Evolutionary conservation across 768 basidiomycete genomes (phyloP).

Genomic region (Termitomyces sp.): DNA sequence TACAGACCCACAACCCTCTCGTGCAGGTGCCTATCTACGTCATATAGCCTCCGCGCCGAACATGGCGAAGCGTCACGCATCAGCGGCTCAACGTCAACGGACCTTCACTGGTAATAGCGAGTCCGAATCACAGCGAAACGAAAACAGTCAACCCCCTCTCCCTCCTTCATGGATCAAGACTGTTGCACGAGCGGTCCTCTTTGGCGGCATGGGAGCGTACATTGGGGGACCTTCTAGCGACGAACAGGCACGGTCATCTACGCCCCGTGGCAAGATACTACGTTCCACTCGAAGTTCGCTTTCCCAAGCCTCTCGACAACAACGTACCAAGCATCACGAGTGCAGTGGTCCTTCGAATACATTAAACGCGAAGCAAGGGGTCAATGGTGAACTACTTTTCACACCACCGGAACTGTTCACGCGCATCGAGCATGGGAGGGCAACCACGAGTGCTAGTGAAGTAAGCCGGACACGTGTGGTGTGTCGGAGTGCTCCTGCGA

Average conservation of each 20-base stretch:
- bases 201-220: constrained; percentile 44
- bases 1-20: constrained; percentile 40
- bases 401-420: constrained; percentile 37
- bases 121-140: constrained; percentile 22
- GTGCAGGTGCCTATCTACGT: constrained; percentile 66
- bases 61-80: constrained; percentile 35
- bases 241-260: constrained; percentile 4
- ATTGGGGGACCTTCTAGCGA: constrained; percentile 36
- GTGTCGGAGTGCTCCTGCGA: constrained; percentile 69
- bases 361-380: constrained; percentile 24
- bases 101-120: constrained; percentile 32
- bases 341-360: constrained; percentile 32
- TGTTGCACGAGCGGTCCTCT: constrained; percentile 64
- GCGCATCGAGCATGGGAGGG: constrained; percentile 32
- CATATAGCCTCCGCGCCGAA: constrained; percentile 65
- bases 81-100: constrained; percentile 22
- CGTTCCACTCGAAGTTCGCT: constrained; percentile 38
- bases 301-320: constrained; percentile 29
- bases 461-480: constrained; percentile 56
- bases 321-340: constrained; percentile 13
- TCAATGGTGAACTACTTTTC: constrained; percentile 1
- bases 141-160: constrained; percentile 47
- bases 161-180: constrained; percentile 70
- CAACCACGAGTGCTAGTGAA: constrained; percentile 33
- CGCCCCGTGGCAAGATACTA: constrained; percentile 19